Conservation (phyloP, 257 asterid species). For the Fraxinus cuspidata region DNA sequence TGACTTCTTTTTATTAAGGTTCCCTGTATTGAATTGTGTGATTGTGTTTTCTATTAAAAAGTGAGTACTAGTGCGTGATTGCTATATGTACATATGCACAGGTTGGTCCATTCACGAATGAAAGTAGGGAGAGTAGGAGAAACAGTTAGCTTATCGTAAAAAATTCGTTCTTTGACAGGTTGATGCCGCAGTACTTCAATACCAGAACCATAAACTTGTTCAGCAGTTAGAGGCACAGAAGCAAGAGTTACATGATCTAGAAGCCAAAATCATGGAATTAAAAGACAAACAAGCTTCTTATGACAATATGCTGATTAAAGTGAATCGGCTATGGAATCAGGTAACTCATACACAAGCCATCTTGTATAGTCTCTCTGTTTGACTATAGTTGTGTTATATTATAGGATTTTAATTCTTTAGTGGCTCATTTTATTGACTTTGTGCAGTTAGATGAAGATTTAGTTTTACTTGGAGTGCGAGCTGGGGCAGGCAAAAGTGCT, state of each 20-base stretch:
- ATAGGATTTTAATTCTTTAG: slow-evolving; percentile 25
- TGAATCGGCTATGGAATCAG: slow-evolving; percentile 89
- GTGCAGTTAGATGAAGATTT: slow-evolving; percentile 77
- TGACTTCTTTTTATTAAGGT: not conserved
- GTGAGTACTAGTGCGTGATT: not conserved
- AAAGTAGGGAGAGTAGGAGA: not conserved
- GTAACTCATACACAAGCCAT: slow-evolving; percentile 38
- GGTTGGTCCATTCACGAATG: not conserved
- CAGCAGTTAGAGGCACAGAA: slow-evolving; percentile 86
- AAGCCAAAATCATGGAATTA: slow-evolving; percentile 62
- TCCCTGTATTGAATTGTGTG: not conserved
- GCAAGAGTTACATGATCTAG: slow-evolving; percentile 77
- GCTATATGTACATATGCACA: not conserved
- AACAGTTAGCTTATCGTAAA: not conserved
- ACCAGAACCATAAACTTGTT: slow-evolving; percentile 93
- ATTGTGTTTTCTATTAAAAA: not conserved
- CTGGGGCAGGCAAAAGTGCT: slow-evolving; percentile 59
- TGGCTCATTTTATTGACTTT: slow-evolving; percentile 22
- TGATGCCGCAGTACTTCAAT: slow-evolving; percentile 93
- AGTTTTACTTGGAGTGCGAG: slow-evolving; percentile 71
- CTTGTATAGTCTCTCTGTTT: slow-evolving; percentile 13
- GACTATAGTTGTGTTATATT: slow-evolving; percentile 3
- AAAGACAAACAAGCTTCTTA: slow-evolving; percentile 75
- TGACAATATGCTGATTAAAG: slow-evolving; percentile 64
- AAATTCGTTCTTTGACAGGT: slow-evolving; percentile 49